Conservation (phyloP, 495 filamentous ascomycete species). For the Penicillium coprophilum region DNA sequence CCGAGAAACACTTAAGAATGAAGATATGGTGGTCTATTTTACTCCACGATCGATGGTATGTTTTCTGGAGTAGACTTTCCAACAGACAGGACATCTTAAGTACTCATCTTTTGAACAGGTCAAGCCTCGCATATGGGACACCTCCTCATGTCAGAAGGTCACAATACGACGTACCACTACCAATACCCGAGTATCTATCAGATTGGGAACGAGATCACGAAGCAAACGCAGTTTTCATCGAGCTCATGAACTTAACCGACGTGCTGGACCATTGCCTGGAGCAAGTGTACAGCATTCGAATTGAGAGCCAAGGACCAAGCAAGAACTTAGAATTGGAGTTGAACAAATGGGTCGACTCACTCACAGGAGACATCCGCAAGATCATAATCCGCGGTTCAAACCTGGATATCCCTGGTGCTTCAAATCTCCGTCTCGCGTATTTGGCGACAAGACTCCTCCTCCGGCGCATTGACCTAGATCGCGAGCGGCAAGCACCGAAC, state of each 20-base stretch:
- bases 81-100: not conserved
- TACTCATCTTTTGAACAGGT: constrained; percentile 21
- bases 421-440: constrained; percentile 37
- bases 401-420: constrained; percentile 21
- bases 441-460: constrained; percentile 31
- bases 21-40: constrained; percentile 17
- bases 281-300: constrained; percentile 30
- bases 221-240: constrained; percentile 28
- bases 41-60: constrained; percentile 16
- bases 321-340: constrained; percentile 24
- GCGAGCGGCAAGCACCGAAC: not conserved
- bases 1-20: constrained; percentile 14
- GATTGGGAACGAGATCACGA: constrained; percentile 6
- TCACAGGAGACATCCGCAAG: constrained; percentile 24
- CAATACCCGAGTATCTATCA: constrained; percentile 26
- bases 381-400: constrained; percentile 18
- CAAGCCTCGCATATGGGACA: constrained; percentile 40
- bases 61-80: not conserved
- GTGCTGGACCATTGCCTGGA: constrained; percentile 35
- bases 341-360: constrained; percentile 24
- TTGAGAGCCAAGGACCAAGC: constrained; percentile 8
- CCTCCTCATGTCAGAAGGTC: constrained; percentile 32
- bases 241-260: constrained; percentile 36
- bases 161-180: constrained; percentile 44
- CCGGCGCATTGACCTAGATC: constrained; percentile 25